Base-by-base conservation (phyloP, 306 rosid species). In the Gastrolobium bilobum region DNA sequence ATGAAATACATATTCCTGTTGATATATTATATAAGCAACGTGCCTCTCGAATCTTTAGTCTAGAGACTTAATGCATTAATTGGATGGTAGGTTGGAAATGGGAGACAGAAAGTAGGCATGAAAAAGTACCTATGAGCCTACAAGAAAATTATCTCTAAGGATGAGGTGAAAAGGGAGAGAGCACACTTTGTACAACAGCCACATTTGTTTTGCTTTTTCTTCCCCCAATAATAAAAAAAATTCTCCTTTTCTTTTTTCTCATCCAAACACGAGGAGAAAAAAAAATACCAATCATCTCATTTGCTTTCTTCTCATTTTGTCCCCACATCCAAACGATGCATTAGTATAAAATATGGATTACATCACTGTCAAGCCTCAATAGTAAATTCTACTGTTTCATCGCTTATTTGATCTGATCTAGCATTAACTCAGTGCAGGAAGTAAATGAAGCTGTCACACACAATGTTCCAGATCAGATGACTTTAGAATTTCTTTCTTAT, bases 401-500 rank as follows among this genome's bases (percentile, higher is more conserved):
- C 37, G 46, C 62, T 62, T 10, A 56, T 71, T 81, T 86, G 69
- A 74, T 58, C 80, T 43, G 83, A 86, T 78, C 57, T 75, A 59
- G 57, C 79, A 44, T 79, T 64, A 64, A 66, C 14, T 73, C 66
- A 46, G 65, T 80, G 84, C 91, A 94, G 97, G 88, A 84, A 51
- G 87, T 76, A 73, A 73, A 68, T 76, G 86, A 82, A 61, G 73
- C 73, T 60, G 83, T 77, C 43, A 79, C 80, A 62, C 57, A 52
- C 58, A 54, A 29, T 52, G 84, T 47, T 75, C 72, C 78, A 38
- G 81, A 82, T 65, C 71, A 57, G 61, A 87, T 92, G 92, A 71
- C 82, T 68, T 53, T 94, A 65, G 93, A 92, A 83, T 88, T 94
- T 84, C 77, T 79, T 74, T 91, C 97, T 44, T 81, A 78, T 53